Conservation (phyloP, 2,329 filamentous ascomycete species). For the Boeremia lycopersici region DNA sequence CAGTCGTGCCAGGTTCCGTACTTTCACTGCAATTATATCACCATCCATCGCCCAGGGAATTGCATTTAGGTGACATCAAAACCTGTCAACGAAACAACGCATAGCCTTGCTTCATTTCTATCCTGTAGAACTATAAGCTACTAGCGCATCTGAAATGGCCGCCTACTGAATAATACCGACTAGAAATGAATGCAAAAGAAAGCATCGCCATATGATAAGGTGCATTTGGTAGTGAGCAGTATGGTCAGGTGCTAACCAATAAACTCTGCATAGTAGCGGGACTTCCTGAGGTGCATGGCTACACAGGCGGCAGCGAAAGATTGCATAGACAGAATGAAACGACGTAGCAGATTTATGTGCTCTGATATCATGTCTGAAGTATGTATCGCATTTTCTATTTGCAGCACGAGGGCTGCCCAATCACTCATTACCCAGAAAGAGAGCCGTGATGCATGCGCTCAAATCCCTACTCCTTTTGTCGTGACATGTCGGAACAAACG, state of each 20-base stretch:
- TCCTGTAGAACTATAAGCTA: too few species aligned
- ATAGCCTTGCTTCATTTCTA: neutral
- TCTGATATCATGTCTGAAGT: slow-evolving; percentile 7
- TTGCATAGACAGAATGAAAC: neutral
- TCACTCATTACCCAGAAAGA: slow-evolving; percentile 37
- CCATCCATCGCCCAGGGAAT: too few species aligned
- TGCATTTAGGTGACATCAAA: neutral
- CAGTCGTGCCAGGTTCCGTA: too few species aligned
- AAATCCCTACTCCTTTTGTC: slow-evolving; percentile 29
- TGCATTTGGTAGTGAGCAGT: too few species aligned
- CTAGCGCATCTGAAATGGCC: too few species aligned
- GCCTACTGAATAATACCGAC: too few species aligned
- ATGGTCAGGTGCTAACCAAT: too few species aligned
- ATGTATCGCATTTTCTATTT: slow-evolving; percentile 42
- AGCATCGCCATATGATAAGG: too few species aligned
- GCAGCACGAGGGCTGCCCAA: slow-evolving; percentile 38
- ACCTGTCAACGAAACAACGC: neutral
- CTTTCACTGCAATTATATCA: too few species aligned
- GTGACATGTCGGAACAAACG: slow-evolving; percentile 28
- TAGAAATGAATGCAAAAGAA: too few species aligned
- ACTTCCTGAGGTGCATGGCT: too few species aligned
- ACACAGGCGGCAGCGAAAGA: neutral
- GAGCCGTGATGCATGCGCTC: slow-evolving; percentile 38
- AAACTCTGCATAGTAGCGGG: too few species aligned
- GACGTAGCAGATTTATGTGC: neutral